phyloP scores from a whole-genome alignment of 1,284 basidiomycete species.

The Butyriboletus appendiculatus region DNA sequence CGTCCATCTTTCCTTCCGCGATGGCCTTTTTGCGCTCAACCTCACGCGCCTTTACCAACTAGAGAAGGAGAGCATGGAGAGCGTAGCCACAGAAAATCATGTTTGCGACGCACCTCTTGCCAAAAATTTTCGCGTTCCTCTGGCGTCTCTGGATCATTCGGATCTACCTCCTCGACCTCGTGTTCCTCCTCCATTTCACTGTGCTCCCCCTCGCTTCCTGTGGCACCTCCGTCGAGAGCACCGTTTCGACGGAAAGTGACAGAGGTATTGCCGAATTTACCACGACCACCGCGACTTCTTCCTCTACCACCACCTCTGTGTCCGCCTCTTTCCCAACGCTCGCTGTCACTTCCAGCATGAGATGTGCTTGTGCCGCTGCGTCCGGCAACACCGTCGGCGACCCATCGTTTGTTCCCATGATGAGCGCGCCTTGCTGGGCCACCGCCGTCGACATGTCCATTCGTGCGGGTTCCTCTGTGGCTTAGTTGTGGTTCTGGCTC shows the following conservation, averaged over 20 bases:
- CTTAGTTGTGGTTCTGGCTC: slow-evolving; percentile 21
- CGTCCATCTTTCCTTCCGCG: slow-evolving; percentile 83
- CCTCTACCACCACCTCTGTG: slow-evolving; percentile 43
- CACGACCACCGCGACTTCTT: slow-evolving; percentile 39
- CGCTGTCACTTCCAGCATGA: slow-evolving; percentile 41
- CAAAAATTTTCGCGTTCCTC: slow-evolving; percentile 68
- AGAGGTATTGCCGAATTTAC: slow-evolving; percentile 42
- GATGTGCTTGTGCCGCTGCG: slow-evolving; percentile 38
- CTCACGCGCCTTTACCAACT: slow-evolving; percentile 76
- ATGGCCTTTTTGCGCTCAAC: slow-evolving; percentile 79
- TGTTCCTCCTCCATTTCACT: slow-evolving; percentile 29
- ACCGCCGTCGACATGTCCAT: slow-evolving; percentile 21
- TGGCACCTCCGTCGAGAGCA: slow-evolving; percentile 27
- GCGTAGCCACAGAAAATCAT: slow-evolving; percentile 12
- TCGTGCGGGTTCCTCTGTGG: slow-evolving; percentile 21
- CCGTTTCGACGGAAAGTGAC: slow-evolving; percentile 29
- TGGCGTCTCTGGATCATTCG: slow-evolving; percentile 46
- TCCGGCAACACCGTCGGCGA: slow-evolving; percentile 40
- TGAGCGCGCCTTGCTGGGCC: slow-evolving; percentile 24
- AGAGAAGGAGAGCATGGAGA: slow-evolving; percentile 23
- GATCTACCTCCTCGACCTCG: slow-evolving; percentile 26
- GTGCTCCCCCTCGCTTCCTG: slow-evolving; percentile 34
- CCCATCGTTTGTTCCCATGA: slow-evolving; percentile 57
- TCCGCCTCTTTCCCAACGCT: slow-evolving; percentile 59
- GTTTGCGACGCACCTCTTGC: slow-evolving; percentile 55